phyloP scores from a whole-genome alignment of 495 filamentous ascomycete genomes.

The Annulohypoxylon stygium region DNA sequence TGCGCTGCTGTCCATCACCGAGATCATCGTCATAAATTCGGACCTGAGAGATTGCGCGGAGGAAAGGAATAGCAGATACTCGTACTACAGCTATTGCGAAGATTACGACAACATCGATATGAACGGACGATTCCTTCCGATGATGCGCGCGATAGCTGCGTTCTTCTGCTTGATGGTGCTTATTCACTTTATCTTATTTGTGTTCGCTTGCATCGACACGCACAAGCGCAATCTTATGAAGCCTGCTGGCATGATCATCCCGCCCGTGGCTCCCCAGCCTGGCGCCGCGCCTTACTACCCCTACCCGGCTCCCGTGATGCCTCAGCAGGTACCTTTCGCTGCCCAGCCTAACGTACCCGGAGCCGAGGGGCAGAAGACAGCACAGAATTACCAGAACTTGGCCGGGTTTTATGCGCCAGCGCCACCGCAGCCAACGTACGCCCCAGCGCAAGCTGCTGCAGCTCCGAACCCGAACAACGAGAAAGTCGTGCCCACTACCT shows the following conservation, averaged over 20 bases:
- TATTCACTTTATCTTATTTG: constrained; percentile 59
- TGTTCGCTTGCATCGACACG: constrained; percentile 60
- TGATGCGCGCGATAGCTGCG: constrained; percentile 34
- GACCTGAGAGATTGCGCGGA: constrained; percentile 21
- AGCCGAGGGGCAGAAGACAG: constrained; percentile 5
- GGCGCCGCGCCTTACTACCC: constrained; percentile 43
- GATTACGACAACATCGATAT: constrained; percentile 10
- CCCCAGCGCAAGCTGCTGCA: constrained; percentile 7
- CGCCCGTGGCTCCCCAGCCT: constrained; percentile 16
- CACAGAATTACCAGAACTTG: constrained; percentile 38
- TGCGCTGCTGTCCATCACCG: constrained; percentile 21
- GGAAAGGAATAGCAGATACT: constrained; percentile 3
- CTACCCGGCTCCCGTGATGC: constrained; percentile 39
- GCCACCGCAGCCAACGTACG: constrained; percentile 8
- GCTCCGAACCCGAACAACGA: constrained; percentile 16
- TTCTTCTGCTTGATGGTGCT: constrained; percentile 40
- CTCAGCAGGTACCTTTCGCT: constrained; percentile 20
- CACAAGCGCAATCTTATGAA: constrained; percentile 45
- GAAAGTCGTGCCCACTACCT: constrained; percentile 25
- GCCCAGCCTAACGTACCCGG: constrained; percentile 6
- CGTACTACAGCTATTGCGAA: constrained; percentile 38
- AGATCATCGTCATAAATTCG: constrained; percentile 4
- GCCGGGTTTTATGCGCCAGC: constrained; percentile 47
- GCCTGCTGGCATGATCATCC: constrained; percentile 40
- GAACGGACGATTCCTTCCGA: constrained; percentile 34